Percentiles rank a stretch among this genome's conserved stretches.
These are phyloP conservation scores for Lactifluus piperatus DNA, from an alignment of 768 basidiomycete species.

Conservation along the genomic window DNA sequence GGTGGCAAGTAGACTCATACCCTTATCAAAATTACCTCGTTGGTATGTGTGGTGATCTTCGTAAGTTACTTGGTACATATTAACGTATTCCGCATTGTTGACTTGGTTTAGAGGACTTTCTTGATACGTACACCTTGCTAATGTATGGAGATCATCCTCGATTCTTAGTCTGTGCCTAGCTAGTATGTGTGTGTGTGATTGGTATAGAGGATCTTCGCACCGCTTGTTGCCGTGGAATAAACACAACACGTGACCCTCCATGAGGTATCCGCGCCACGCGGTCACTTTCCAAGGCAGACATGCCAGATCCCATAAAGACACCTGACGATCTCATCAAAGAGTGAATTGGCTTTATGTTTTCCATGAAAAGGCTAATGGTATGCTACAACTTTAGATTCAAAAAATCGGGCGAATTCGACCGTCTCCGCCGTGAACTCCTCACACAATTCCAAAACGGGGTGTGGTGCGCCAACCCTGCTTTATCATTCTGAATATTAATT, in stretches of 20 bases:
- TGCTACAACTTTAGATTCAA: constrained; percentile 50
- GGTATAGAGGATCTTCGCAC: constrained; percentile 7
- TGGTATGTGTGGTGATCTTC: neutral
- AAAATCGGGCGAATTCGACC: constrained; percentile 68
- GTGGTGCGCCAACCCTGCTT: constrained; percentile 19
- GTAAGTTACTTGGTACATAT: too few species aligned
- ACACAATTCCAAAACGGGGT: constrained; percentile 52
- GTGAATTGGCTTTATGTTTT: constrained; percentile 1
- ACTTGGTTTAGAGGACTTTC: neutral
- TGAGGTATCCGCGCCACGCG: too few species aligned
- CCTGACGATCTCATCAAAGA: constrained; percentile 16
- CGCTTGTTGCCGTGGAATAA: neutral
- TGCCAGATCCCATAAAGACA: constrained; percentile 17
- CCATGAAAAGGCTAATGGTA: too few species aligned
- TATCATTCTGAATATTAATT: neutral
- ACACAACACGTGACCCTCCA: neutral
- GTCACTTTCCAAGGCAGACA: neutral
- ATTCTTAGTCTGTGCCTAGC: constrained; percentile 12
- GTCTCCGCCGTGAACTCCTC: constrained; percentile 53
- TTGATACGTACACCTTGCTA: constrained; percentile 1
- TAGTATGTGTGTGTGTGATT: constrained; percentile 7
- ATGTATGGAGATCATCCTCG: constrained; percentile 3
- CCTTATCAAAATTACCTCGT: neutral
- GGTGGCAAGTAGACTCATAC: constrained; percentile 63
- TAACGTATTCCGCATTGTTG: neutral